These are phyloP conservation scores for Eruca vesicaria DNA, from an alignment of 441 rosid genomes.

Conservation along the genomic window DNA sequence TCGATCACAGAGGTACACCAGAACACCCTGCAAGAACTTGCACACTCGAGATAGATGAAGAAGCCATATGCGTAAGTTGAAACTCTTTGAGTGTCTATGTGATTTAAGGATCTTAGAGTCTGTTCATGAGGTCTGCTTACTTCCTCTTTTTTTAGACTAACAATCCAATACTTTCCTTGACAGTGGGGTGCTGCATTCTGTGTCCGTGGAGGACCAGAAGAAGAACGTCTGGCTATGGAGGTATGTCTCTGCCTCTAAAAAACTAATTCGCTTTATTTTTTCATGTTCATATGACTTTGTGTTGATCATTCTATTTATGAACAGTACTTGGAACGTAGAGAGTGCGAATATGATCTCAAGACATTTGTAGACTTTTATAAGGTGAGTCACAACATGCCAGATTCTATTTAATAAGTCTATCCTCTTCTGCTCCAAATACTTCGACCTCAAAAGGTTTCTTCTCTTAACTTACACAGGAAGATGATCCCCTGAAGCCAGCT, in stretches of 20 bases:
- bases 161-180: neutral
- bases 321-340: conserved; percentile 91
- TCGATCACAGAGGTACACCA: conserved; percentile 97
- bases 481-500: conserved; percentile 53
- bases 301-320: neutral
- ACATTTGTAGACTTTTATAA: conserved; percentile 72
- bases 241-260: conserved; percentile 39
- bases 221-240: conserved; percentile 81
- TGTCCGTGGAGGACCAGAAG: conserved; percentile 86
- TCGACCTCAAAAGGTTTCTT: neutral
- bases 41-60: conserved; percentile 75
- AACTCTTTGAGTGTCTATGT: neutral
- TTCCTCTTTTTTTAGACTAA: neutral
- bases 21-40: conserved; percentile 96
- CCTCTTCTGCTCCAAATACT: neutral
- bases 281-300: neutral
- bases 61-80: conserved; percentile 77
- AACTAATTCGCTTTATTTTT: neutral
- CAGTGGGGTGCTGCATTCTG: conserved; percentile 72
- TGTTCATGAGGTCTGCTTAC: neutral
- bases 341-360: conserved; percentile 90
- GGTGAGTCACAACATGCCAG: conserved; percentile 36
- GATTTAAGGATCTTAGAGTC: neutral
- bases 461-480: conserved; percentile 51
- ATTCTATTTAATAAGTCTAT: neutral